Percentiles rank a stretch among this genome's conserved stretches.
Evolutionary conservation across 116 monocot species (phyloP).

Genomic region (Trichopus zeylanicus): DNA sequence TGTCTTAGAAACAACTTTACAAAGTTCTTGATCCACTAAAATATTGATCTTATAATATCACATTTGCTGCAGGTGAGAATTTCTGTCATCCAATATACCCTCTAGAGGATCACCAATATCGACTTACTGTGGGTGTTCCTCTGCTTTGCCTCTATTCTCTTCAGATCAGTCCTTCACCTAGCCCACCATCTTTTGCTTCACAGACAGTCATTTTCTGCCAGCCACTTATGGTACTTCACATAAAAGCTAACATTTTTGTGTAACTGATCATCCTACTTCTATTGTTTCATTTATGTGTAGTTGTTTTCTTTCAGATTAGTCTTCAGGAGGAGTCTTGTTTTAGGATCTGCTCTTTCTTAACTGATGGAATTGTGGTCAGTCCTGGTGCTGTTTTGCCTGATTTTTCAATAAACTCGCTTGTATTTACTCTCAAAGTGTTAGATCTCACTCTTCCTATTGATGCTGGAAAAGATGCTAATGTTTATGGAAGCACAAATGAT

Average conservation of each 20-base stretch:
- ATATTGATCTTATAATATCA: neutral
- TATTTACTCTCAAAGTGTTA: conserved; percentile 66
- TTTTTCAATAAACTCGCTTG: conserved; percentile 68
- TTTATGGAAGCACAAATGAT: conserved; percentile 12
- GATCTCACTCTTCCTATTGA: conserved; percentile 79
- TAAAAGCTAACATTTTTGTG: neutral
- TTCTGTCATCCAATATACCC: conserved; percentile 96
- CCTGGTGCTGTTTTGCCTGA: conserved; percentile 70
- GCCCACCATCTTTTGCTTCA: conserved; percentile 81
- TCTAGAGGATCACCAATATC: conserved; percentile 42
- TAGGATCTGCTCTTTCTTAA: conserved; percentile 85
- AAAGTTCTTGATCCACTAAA: neutral
- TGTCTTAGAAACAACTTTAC: neutral
- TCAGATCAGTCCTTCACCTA: conserved; percentile 80
- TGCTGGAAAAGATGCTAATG: conserved; percentile 20
- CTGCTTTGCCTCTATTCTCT: conserved; percentile 81
- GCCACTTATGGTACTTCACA: conserved; percentile 65
- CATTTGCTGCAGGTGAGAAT: conserved; percentile 45
- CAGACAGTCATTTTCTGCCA: conserved; percentile 83
- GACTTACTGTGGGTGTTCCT: conserved; percentile 40
- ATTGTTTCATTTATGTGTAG: neutral
- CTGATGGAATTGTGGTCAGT: conserved; percentile 83
- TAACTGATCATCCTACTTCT: neutral
- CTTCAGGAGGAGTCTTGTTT: conserved; percentile 96
- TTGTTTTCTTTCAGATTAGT: conserved; percentile 54